Percentiles rank a stretch among this genome's conserved stretches.
Evolutionary conservation across 495 filamentous ascomycete species (phyloP).

Genomic region (Hyaloscypha hepaticicola): DNA sequence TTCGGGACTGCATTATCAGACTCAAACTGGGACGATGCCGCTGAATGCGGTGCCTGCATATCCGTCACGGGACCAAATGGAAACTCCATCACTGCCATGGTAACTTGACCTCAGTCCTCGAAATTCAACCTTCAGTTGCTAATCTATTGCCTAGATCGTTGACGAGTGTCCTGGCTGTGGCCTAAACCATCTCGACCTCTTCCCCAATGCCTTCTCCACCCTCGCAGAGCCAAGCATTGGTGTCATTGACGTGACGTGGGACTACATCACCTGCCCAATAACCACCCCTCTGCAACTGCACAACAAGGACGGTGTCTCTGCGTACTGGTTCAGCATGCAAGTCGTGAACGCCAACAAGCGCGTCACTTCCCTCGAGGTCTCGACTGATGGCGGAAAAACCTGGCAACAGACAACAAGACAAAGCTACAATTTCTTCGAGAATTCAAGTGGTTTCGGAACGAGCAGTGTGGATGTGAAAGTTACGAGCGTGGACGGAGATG

Average conservation of each 20-base stretch:
- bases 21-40: constrained; percentile 49
- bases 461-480: constrained; percentile 52
- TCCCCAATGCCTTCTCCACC: constrained; percentile 51
- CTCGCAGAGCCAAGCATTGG: constrained; percentile 48
- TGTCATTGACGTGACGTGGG: constrained; percentile 54
- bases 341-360: constrained; percentile 56
- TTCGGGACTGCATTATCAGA: constrained; percentile 56
- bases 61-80: constrained; percentile 52
- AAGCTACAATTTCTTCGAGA: constrained; percentile 62
- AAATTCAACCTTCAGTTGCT: neutral
- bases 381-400: constrained; percentile 52
- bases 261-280: constrained; percentile 51
- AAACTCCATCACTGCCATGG: constrained; percentile 63
- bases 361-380: constrained; percentile 53
- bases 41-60: constrained; percentile 58
- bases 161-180: constrained; percentile 60
- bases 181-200: constrained; percentile 58
- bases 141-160: constrained; percentile 45
- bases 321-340: constrained; percentile 55
- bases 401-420: constrained; percentile 51
- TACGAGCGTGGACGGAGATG: constrained; percentile 47
- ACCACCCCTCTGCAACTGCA: constrained; percentile 49
- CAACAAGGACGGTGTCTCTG: constrained; percentile 56
- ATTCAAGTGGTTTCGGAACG: constrained; percentile 50
- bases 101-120: constrained; percentile 27